Evolutionary conservation across 2,329 filamentous ascomycete genomes (phyloP).

Genomic region (Didymella pinodella): DNA sequence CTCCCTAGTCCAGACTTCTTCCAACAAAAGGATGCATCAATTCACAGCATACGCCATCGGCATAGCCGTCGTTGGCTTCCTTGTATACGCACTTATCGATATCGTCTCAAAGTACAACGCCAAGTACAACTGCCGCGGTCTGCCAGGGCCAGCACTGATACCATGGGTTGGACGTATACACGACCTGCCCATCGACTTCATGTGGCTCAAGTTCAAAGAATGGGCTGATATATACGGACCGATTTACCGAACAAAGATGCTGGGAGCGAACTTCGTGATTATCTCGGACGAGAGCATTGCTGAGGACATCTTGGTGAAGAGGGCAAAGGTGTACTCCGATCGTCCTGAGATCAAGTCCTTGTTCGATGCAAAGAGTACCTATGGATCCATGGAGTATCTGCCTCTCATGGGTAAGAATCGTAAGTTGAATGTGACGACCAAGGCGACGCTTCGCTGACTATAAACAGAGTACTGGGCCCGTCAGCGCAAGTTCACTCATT

Average conservation of each 20-base stretch:
- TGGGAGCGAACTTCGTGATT: slow-evolving; percentile 57
- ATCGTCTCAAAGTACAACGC: slow-evolving; percentile 48
- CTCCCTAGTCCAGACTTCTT: not conserved
- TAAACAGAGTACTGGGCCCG: slow-evolving; percentile 61
- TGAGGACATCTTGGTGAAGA: slow-evolving; percentile 62
- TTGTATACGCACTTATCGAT: slow-evolving; percentile 45
- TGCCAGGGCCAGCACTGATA: slow-evolving; percentile 53
- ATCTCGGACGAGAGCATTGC: slow-evolving; percentile 62
- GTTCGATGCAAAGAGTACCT: slow-evolving; percentile 63
- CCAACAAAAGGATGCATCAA: slow-evolving; percentile 49
- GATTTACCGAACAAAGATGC: slow-evolving; percentile 50
- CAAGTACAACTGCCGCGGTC: slow-evolving; percentile 46
- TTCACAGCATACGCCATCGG: slow-evolving; percentile 50
- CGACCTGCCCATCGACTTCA: slow-evolving; percentile 49
- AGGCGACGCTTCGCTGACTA: slow-evolving; percentile 19
- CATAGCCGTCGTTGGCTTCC: slow-evolving; percentile 51
- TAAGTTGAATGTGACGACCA: slow-evolving; percentile 42
- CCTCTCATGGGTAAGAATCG: slow-evolving; percentile 65
- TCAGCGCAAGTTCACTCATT: slow-evolving; percentile 62
- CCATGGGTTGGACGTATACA: slow-evolving; percentile 49
- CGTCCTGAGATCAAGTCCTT: slow-evolving; percentile 60
- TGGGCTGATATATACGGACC: slow-evolving; percentile 48
- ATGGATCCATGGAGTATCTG: slow-evolving; percentile 65
- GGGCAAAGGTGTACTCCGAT: slow-evolving; percentile 62
- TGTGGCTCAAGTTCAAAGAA: slow-evolving; percentile 62